Conservation (phyloP, 345 rosid species). For the Citrus mangshanensis region DNA sequence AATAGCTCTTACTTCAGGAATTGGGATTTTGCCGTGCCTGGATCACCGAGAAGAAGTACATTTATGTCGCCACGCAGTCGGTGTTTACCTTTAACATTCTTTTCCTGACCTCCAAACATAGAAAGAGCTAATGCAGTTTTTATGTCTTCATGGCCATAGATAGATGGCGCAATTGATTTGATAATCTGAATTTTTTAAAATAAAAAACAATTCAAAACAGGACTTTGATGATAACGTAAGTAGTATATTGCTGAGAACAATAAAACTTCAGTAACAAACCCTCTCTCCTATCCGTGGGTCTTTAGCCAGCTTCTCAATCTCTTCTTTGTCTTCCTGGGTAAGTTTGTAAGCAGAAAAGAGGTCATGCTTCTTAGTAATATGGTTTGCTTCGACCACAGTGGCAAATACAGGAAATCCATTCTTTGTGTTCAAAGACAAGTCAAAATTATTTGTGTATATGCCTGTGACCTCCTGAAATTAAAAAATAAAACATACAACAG, state of each 20-base stretch:
- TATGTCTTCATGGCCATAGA: conserved; percentile 97
- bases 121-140: conserved; percentile 94
- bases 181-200: conserved; percentile 52
- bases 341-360: conserved; percentile 96
- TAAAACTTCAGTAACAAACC: conserved; percentile 38
- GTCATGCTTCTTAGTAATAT: conserved; percentile 91
- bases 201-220: conserved; percentile 7
- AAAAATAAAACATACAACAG: conserved; percentile 1
- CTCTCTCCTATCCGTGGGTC: conserved; percentile 91
- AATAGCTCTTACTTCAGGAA: conserved; percentile 72
- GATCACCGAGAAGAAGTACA: conserved; percentile 91
- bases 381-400: conserved; percentile 92
- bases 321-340: conserved; percentile 90
- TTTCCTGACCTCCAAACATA: conserved; percentile 99
- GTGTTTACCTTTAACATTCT: conserved; percentile 90
- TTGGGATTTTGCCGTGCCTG: conserved; percentile 98
- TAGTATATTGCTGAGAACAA: background rate
- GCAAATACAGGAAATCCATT: conserved; percentile 98
- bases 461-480: conserved; percentile 89
- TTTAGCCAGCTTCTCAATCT: conserved; percentile 83
- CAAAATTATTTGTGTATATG: conserved; percentile 89
- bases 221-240: background rate
- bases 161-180: conserved; percentile 96
- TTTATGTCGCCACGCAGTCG: conserved; percentile 90
- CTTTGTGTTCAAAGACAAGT: conserved; percentile 90